phyloP scores from a whole-genome alignment of 805 yeast species.

The Metschnikowia cerradonensis region DNA sequence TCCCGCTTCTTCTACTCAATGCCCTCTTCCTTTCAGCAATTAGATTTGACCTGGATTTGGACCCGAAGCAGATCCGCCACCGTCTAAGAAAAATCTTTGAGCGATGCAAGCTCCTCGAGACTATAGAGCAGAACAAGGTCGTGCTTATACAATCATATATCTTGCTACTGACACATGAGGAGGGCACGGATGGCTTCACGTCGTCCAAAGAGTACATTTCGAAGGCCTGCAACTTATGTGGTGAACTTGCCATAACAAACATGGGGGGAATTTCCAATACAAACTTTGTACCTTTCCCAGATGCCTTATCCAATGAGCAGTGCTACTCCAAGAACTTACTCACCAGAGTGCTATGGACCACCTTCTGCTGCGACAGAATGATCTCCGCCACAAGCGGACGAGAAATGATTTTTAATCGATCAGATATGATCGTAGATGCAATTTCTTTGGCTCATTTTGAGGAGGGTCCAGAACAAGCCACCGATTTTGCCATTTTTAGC shows the following conservation, averaged over 20 bases:
- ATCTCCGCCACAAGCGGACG: slow-evolving; percentile 3
- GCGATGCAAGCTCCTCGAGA: slow-evolving; percentile 2
- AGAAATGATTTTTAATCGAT: slow-evolving; percentile 1
- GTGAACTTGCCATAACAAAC: slow-evolving; percentile 4
- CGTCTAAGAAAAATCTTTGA: neutral
- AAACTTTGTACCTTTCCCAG: neutral
- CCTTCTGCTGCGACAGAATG: slow-evolving; percentile 4
- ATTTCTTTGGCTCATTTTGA: neutral
- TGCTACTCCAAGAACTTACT: neutral
- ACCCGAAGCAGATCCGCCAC: neutral
- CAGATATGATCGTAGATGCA: slow-evolving; percentile 2
- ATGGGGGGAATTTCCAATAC: neutral
- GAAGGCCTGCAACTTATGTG: slow-evolving; percentile 5
- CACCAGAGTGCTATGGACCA: slow-evolving; percentile 2
- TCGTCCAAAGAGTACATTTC: slow-evolving; percentile 4
- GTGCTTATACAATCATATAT: slow-evolving; percentile 2
- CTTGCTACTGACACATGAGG: slow-evolving; percentile 3
- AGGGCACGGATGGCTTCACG: slow-evolving; percentile 2
- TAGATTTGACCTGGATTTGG: neutral
- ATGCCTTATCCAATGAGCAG: neutral
- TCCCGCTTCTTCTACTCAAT: slow-evolving; percentile 1
- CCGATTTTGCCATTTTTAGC: neutral
- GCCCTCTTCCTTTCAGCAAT: slow-evolving; percentile 1
- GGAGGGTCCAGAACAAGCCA: neutral
- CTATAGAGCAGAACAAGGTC: slow-evolving; percentile 4